Percentiles rank a stretch among this genome's conserved stretches.
These are phyloP conservation scores for Monosporozyma aerobia DNA, from an alignment of 805 yeast species.

Conservation along the genomic window DNA sequence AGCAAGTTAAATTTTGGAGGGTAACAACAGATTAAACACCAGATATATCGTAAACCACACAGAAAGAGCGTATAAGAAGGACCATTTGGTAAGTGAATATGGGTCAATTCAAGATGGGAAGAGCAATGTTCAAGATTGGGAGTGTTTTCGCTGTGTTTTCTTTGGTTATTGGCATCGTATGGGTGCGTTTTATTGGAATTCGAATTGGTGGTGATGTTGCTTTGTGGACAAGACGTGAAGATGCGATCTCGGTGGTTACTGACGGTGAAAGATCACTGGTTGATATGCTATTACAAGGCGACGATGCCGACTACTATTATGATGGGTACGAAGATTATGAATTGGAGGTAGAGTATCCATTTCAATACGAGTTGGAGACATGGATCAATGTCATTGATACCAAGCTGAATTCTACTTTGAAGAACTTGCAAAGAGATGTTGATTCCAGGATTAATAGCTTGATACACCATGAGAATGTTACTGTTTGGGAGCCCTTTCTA, in stretches of 20 bases:
- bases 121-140: not conserved
- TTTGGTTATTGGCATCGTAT: not conserved
- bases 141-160: not conserved
- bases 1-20: not conserved
- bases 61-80: too few relatives aligned
- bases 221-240: not conserved
- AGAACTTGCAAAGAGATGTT: not conserved
- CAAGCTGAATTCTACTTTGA: conserved; percentile 29
- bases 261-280: not conserved
- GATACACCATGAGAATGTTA: not conserved
- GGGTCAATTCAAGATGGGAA: not conserved
- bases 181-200: not conserved
- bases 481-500: not conserved
- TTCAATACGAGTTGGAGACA: conserved; percentile 27
- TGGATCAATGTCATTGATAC: conserved; percentile 31
- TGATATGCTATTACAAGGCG: not conserved
- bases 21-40: not conserved
- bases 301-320: not conserved
- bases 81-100: not conserved
- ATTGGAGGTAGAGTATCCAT: not conserved
- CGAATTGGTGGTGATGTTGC: not conserved
- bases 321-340: not conserved
- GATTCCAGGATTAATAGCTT: not conserved
- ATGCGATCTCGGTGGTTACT: not conserved
- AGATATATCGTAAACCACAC: too few relatives aligned